phyloP scores from a whole-genome alignment of 208 protist genomes.

The Leishmania tarentolae region DNA sequence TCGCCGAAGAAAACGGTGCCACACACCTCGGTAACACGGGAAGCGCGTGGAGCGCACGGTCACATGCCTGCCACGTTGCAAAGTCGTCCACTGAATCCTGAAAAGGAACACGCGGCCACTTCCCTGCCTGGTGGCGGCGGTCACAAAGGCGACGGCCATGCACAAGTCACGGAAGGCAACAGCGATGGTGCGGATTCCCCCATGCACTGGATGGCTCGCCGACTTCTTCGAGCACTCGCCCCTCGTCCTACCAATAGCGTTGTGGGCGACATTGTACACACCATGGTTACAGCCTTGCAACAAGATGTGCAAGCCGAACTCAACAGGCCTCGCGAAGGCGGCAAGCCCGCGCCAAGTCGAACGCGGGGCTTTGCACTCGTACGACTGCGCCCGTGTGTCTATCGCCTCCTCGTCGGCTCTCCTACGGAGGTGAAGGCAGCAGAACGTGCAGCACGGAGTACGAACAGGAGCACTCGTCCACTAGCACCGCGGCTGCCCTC shows the following conservation, averaged over 20 bases:
- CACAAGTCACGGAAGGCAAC: not conserved
- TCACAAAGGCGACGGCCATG: not conserved
- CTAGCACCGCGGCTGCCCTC: not conserved
- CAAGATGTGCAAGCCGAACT: conserved; percentile 34
- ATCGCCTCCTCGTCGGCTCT: conserved; percentile 28
- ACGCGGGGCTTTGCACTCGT: conserved; percentile 33
- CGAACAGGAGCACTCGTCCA: not conserved
- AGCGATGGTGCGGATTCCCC: not conserved
- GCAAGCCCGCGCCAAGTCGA: not conserved
- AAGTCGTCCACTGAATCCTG: not conserved
- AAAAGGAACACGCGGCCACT: not conserved
- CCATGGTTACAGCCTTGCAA: conserved; percentile 61
- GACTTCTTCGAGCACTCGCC: conserved; percentile 66
- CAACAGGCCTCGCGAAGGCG: not conserved
- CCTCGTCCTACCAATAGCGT: conserved; percentile 55
- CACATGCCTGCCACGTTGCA: not conserved
- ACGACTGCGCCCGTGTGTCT: conserved; percentile 48
- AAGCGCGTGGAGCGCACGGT: not conserved
- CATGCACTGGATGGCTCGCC: conserved; percentile 15
- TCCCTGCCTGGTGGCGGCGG: not conserved
- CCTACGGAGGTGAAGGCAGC: conserved; percentile 19
- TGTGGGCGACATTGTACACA: conserved; percentile 66
- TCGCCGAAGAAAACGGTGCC: not conserved
- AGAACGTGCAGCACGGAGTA: not conserved
- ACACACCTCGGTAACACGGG: not conserved